Conservation (phyloP, 2,329 filamentous ascomycete species). For the Aspergillus puulaauensis region DNA sequence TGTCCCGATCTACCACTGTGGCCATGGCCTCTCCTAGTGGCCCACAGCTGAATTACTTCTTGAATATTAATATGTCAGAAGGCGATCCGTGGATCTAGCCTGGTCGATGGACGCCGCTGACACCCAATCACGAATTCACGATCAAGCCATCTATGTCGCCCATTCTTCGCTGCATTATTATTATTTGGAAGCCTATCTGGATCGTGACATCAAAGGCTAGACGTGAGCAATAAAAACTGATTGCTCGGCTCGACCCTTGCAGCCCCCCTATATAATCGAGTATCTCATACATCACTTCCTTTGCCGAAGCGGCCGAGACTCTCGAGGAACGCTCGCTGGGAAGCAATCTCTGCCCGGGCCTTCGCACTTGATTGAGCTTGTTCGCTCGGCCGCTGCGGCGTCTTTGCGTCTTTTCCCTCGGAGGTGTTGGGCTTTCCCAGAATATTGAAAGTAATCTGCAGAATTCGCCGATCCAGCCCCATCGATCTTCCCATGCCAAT, state of each 20-base stretch:
- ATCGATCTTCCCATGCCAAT: slow-evolving; percentile 7
- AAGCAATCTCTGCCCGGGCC: background rate
- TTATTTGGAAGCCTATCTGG: background rate
- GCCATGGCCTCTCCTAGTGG: background rate
- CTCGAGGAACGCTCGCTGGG: slow-evolving; percentile 3
- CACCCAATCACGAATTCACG: slow-evolving; percentile 10
- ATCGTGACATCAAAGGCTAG: background rate
- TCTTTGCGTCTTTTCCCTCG: background rate
- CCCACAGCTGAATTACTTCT: background rate
- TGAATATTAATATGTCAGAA: slow-evolving; percentile 8
- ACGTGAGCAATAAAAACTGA: background rate
- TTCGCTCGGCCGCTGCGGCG: background rate
- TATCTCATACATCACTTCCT: background rate
- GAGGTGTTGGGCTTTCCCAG: background rate
- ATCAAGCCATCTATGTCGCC: slow-evolving; percentile 14
- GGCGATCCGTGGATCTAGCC: slow-evolving; percentile 3
- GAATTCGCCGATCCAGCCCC: background rate
- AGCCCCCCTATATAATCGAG: background rate
- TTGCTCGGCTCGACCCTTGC: background rate
- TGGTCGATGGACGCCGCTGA: background rate
- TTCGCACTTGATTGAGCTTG: background rate
- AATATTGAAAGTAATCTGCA: background rate
- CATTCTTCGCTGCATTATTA: background rate
- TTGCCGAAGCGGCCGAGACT: background rate
- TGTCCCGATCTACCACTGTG: background rate